Evolutionary conservation across 2,329 filamentous ascomycete genomes (phyloP), one percentile per base, ranked within the genome.

Genomic region (Stachybotrys chlorohalonatus): DNA sequence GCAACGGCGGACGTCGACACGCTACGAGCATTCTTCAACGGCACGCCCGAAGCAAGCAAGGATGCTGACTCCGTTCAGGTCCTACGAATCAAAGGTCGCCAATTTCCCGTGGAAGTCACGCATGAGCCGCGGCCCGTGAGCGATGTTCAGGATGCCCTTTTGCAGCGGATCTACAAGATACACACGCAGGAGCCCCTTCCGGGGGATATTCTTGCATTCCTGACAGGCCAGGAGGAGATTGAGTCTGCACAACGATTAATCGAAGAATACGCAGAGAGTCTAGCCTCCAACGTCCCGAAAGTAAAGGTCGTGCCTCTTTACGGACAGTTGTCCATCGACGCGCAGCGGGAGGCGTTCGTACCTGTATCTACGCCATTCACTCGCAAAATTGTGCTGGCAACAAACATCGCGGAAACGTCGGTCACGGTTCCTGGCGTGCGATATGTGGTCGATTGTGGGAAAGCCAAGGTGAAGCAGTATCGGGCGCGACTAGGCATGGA

Each of bases 331-430:
- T 89, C 93, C 1, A 90, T 94, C 61, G 82, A 86, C 53, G 87
- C 88, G 0, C 94, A 99, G 63, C 89, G 95, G 60, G 82, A 84
- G 24, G 91, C 95, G 9, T 97, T 99, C 68, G 77, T 86, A 54
- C 87, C 89, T 1, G 80, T 88, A 24, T 83, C 83, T 54, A 81
- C 84, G 2, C 78, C 78, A n/a, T 81, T 79, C 54, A 95, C 90
- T 0, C 82, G 94, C 48, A 97, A 97, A 66, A 80, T 97, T 11
- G 91, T 99, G 0, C 75, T 99, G 1, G 87, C 92, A 0, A 99
- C 94, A 13, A 99, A 99, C 65, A 97, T 99, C 63, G 94, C 94
- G n/a, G 94, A 99, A 69, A 97, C 94, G 0, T 97, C 94, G 1
- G 89, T 99, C 56, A 99, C 94, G 0, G 92, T 99, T 0, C 88